phyloP scores from a whole-genome alignment of 2,329 filamentous ascomycete genomes.

The Phialophora tarda region DNA sequence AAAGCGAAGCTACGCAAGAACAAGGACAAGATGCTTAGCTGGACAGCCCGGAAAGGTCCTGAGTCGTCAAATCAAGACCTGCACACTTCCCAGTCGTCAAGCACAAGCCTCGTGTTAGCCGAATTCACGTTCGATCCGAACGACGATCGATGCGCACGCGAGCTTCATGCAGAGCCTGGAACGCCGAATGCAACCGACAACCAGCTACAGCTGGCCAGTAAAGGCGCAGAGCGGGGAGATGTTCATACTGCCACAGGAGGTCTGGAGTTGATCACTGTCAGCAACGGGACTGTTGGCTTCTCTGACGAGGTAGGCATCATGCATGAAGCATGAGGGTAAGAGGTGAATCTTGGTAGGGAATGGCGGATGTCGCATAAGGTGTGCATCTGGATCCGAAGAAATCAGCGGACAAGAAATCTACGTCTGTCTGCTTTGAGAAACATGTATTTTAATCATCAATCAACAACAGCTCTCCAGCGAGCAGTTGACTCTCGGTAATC shows the following conservation, averaged over 20 bases:
- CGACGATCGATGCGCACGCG: neutral
- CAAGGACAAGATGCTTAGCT: neutral
- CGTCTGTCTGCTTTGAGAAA: neutral
- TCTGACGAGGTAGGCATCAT: neutral
- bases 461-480: neutral
- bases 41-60: neutral
- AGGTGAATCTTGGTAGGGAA: neutral
- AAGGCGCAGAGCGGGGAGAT: neutral
- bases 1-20: neutral
- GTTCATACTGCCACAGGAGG: neutral
- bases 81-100: neutral
- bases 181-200: neutral
- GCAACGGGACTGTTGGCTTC: neutral
- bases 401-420: neutral
- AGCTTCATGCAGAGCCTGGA: conserved; percentile 2
- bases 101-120: neutral
- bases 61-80: neutral
- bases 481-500: neutral
- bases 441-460: neutral
- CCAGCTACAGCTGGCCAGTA: neutral
- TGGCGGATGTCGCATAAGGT: neutral
- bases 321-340: neutral
- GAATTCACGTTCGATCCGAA: neutral
- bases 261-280: neutral
- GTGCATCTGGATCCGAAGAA: neutral